Conservation (phyloP, 2,329 filamentous ascomycete genomes). For the Penicillium sp. region DNA sequence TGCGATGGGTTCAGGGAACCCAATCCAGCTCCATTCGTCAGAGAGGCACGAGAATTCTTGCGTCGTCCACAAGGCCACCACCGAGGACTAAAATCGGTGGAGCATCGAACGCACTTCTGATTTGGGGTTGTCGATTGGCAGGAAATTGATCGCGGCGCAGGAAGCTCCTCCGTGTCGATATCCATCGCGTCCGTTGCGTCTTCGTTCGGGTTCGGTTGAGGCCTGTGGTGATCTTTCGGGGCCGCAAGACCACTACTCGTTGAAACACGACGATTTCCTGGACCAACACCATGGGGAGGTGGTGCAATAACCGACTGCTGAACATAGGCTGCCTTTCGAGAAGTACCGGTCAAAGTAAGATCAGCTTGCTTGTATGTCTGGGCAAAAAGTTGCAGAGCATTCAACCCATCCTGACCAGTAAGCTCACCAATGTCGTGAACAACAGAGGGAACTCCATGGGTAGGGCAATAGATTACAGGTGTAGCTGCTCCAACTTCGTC, state of each 20-base stretch:
- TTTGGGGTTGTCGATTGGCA: conserved; percentile 14
- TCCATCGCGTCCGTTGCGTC: conserved; percentile 34
- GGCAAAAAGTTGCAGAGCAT: conserved; percentile 82
- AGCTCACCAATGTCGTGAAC: conserved; percentile 80
- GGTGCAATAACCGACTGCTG: conserved; percentile 44
- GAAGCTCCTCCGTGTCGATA: conserved; percentile 34
- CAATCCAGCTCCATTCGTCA: conserved; percentile 38
- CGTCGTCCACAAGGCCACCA: conserved; percentile 68
- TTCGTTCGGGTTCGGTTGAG: conserved; percentile 22
- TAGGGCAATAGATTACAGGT: conserved; percentile 89
- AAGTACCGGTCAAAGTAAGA: conserved; percentile 83
- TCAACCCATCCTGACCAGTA: conserved; percentile 71
- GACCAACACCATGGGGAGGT: conserved; percentile 30
- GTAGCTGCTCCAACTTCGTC: conserved; percentile 81
- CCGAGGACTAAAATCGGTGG: conserved; percentile 45
- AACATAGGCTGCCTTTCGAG: conserved; percentile 82
- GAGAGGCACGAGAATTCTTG: conserved; percentile 51
- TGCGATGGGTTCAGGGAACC: conserved; percentile 12
- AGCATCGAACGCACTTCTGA: conserved; percentile 47
- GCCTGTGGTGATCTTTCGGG: conserved; percentile 32
- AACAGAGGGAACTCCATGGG: conserved; percentile 74
- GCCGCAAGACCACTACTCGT: conserved; percentile 49
- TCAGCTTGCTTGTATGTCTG: conserved; percentile 95
- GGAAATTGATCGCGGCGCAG: conserved; percentile 22
- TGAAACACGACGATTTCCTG: conserved; percentile 60